Conservation (phyloP, 1,284 basidiomycete species). For the Meira nashicola region DNA sequence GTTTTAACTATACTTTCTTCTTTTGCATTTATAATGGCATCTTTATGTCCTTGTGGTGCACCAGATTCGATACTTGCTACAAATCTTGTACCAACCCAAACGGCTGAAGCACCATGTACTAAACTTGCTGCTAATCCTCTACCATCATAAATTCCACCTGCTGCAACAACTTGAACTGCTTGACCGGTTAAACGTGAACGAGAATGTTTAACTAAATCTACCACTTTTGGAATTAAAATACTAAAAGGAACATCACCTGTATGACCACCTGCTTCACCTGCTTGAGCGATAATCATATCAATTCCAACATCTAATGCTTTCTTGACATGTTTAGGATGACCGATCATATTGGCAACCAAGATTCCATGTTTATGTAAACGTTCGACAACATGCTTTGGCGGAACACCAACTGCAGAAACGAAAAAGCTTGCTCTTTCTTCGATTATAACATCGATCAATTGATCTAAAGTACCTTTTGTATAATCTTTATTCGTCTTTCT, state of each 20-base stretch:
- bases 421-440: slow-evolving; percentile 41
- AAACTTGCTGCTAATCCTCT: slow-evolving; percentile 41
- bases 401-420: slow-evolving; percentile 44
- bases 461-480: slow-evolving; percentile 34
- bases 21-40: slow-evolving; percentile 41
- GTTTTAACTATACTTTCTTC: slow-evolving; percentile 42
- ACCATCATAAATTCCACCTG: slow-evolving; percentile 39
- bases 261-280: slow-evolving; percentile 46
- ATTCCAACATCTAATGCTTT: slow-evolving; percentile 40
- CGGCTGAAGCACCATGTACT: slow-evolving; percentile 37
- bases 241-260: slow-evolving; percentile 41
- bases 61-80: slow-evolving; percentile 60
- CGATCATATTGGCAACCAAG: slow-evolving; percentile 64
- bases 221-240: slow-evolving; percentile 38
- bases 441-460: slow-evolving; percentile 42
- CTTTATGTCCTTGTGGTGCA: slow-evolving; percentile 42
- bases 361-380: slow-evolving; percentile 35
- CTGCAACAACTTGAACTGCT: slow-evolving; percentile 37
- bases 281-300: slow-evolving; percentile 46
- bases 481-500: slow-evolving; percentile 41
- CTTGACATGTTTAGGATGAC: slow-evolving; percentile 44
- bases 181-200: slow-evolving; percentile 38
- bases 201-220: slow-evolving; percentile 34
- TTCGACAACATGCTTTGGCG: slow-evolving; percentile 36
- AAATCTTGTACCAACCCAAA: slow-evolving; percentile 69